Conservation (phyloP, 2,329 filamentous ascomycete species). For the Stagonosporopsis rhizophila region DNA sequence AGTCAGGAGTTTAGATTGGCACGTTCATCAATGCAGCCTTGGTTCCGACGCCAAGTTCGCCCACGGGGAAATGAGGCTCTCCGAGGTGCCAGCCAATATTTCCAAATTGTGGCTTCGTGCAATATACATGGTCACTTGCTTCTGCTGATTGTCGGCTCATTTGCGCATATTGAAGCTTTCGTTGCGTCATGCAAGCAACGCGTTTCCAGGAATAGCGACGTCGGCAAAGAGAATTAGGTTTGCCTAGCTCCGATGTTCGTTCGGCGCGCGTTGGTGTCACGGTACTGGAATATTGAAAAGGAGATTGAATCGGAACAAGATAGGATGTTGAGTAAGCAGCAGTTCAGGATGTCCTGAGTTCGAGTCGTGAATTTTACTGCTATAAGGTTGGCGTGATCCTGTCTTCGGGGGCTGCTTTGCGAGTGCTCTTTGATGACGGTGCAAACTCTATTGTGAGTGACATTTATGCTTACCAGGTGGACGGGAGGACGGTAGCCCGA, state of each 20-base stretch:
- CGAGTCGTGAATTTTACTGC: conserved; percentile 6
- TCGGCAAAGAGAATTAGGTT: background rate
- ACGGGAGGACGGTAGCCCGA: conserved; percentile 16
- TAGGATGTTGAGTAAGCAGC: background rate
- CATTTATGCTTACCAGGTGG: conserved; percentile 12
- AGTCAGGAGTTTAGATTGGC: conserved; percentile 3
- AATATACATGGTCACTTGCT: background rate
- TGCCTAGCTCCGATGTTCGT: background rate
- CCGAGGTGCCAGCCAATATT: conserved; percentile 2
- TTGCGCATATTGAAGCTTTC: background rate
- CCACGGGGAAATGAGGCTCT: background rate
- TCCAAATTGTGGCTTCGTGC: conserved; percentile 6
- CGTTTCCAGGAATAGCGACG: background rate
- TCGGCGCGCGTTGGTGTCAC: background rate
- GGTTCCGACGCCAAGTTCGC: conserved; percentile 4
- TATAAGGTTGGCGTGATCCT: conserved; percentile 1
- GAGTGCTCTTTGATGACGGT: background rate
- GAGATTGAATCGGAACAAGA: conserved; percentile 4
- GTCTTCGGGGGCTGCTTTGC: background rate
- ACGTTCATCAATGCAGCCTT: conserved; percentile 1
- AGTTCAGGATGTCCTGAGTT: conserved; percentile 4
- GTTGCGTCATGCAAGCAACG: background rate
- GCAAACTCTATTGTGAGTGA: conserved; percentile 7
- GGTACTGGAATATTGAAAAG: conserved; percentile 4
- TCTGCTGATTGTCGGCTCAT: background rate